Base-by-base conservation (phyloP, 2,329 filamentous ascomycete species). In the Lachnellula subtilissima region DNA sequence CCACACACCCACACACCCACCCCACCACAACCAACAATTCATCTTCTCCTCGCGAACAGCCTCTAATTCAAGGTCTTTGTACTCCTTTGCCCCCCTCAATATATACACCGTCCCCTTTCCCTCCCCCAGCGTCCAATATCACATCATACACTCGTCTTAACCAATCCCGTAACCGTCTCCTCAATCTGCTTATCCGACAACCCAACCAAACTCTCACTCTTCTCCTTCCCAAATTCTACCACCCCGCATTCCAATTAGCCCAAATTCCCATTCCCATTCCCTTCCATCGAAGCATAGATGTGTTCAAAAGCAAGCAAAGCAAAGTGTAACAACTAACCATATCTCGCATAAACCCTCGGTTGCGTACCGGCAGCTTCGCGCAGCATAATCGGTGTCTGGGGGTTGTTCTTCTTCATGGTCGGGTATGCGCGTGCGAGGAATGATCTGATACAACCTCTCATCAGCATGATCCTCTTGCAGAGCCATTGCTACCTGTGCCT, bases 401-500 rank as follows among this genome's bases (percentile, higher is more conserved):
- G 94, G 79, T 99, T 99, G 82, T 93, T 89, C 81, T 96, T 95
- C 85, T 99, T 99, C 93, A 99, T 97, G 58, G 89, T 94, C 48
- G 94, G 94, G 75, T 99, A 99, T 64, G 91, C 86, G 72, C 90
- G 85, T 63, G 87, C 87, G 64, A 99, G 81, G 77, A 99, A 99
- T 32, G 88, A 86, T 74, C 94, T 97, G 67, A 50, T 51, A 25
- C 25, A 36, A 2, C 45, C 35, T 47, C 7, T 14, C 7, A 47
- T 42, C 19, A 25, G 23, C 14, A 25, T 25, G 25, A 25, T 53
- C 59, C 25, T 53, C 47, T 40, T 46, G 7, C 19, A 14, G 35
- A 43, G 42, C 28, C 23, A 17, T 48, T 48, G n/a, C 45, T n/a
- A 7, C n/a, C n/a, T n/a, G 2, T 8, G n/a, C 14, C 35, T n/a